These are phyloP conservation scores for Dunaliella salina DNA, from an alignment of 163 green algal species.

Conservation along the genomic window DNA sequence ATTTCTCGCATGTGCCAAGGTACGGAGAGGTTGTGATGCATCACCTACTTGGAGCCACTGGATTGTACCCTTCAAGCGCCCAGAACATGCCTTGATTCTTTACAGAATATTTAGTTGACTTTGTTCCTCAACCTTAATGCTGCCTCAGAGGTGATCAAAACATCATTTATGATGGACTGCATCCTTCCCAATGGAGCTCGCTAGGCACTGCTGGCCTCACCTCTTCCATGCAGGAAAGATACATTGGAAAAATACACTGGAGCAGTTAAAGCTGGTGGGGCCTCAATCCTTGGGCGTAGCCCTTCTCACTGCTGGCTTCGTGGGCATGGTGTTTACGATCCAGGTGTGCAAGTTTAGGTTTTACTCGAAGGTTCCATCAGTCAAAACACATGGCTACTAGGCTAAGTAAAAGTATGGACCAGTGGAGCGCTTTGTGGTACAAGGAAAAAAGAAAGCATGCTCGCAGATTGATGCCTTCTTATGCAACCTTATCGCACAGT, in stretches of 20 bases:
- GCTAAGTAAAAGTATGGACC: too few relatives aligned
- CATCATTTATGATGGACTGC: too few relatives aligned
- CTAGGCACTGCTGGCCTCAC: neutral
- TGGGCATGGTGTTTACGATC: constrained; percentile 99
- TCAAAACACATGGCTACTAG: too few relatives aligned
- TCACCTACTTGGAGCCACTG: neutral
- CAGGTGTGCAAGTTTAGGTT: constrained; percentile 71
- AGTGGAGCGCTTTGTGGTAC: too few relatives aligned
- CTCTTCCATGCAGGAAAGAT: constrained; percentile 70
- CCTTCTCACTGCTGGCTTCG: constrained; percentile 93
- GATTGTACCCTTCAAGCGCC: neutral
- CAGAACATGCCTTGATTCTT: neutral
- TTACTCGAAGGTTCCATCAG: too few relatives aligned
- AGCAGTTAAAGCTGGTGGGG: constrained; percentile 92
- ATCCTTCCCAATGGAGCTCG: too few relatives aligned
- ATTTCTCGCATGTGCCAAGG: constrained; percentile 72
- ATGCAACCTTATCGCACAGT: too few relatives aligned
- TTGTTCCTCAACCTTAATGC: neutral
- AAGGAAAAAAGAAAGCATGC: too few relatives aligned
- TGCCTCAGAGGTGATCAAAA: too few relatives aligned
- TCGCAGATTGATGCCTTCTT: too few relatives aligned
- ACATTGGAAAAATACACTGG: constrained; percentile 85
- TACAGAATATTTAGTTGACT: too few relatives aligned
- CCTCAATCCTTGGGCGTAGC: constrained; percentile 88
- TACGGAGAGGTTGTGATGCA: constrained; percentile 18